A percentile compares a stretch with the other conserved stretches of the same genome.
Conservation (phyloP, 2,329 filamentous ascomycete genomes). For the Diplodia seriata region DNA sequence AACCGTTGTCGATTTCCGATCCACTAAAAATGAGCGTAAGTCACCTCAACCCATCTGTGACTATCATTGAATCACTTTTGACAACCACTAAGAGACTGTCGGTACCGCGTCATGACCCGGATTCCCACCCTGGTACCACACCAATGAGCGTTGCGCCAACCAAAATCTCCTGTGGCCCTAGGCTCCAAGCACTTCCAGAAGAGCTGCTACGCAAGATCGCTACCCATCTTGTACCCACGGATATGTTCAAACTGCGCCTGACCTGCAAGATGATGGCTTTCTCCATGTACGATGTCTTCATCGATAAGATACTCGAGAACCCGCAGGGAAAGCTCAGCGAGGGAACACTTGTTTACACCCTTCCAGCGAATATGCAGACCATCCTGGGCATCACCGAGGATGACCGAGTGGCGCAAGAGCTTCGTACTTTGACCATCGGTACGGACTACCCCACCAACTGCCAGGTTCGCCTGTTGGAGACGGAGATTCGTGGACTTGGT, state of each 20-base stretch:
- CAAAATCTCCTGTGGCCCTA: neutral
- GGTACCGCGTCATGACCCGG: too few relatives aligned
- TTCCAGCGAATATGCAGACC: neutral
- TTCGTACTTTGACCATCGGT: neutral
- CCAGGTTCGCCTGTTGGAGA: neutral
- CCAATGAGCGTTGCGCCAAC: too few relatives aligned
- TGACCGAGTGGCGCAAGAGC: neutral
- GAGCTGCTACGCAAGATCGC: neutral
- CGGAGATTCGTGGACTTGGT: neutral
- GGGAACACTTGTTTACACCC: neutral
- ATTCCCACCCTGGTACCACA: too few relatives aligned
- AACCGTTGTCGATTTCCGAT: too few relatives aligned
- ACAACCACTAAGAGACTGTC: too few relatives aligned
- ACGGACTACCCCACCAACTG: neutral
- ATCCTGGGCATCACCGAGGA: neutral
- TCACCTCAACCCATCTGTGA: too few relatives aligned
- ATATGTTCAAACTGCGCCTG: neutral
- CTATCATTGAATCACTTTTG: too few relatives aligned
- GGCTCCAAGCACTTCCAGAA: neutral
- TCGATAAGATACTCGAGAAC: neutral
- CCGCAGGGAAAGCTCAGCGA: neutral
- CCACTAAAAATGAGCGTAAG: too few relatives aligned
- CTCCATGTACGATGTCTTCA: neutral
- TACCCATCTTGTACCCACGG: neutral
- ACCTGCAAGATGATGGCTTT: neutral